A percentile compares a stretch with the other conserved stretches of the same genome.
Evolutionary conservation across 1,284 basidiomycete genomes (phyloP).

Genomic region (Fomitopsis palustris): DNA sequence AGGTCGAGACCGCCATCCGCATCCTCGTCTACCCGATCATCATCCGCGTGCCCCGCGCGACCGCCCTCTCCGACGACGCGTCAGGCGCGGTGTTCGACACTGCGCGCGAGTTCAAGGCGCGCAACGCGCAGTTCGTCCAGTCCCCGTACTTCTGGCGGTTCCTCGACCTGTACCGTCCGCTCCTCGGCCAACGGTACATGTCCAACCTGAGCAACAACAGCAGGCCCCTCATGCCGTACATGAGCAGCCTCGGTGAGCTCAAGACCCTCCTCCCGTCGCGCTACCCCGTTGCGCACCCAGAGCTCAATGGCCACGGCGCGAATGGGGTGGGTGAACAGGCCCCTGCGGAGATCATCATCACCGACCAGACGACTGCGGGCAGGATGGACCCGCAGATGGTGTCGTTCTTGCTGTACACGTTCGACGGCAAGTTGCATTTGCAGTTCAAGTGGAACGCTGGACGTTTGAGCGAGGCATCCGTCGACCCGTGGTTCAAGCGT

Average conservation of each 20-base stretch:
- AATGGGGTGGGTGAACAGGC: neutral
- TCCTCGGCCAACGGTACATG: neutral
- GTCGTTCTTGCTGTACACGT: neutral
- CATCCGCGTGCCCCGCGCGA: neutral
- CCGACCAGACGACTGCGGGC: neutral
- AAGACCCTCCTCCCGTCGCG: neutral
- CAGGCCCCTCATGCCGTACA: slow-evolving; percentile 1
- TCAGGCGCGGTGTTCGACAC: neutral
- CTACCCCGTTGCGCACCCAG: neutral
- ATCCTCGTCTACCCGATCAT: neutral
- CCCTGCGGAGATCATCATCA: neutral
- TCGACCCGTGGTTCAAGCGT: neutral
- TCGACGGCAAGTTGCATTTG: neutral
- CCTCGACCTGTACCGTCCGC: neutral
- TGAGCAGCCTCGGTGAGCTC: slow-evolving; percentile 3
- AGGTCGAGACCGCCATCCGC: neutral
- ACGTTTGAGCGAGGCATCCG: neutral
- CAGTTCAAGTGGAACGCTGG: neutral
- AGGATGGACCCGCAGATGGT: neutral
- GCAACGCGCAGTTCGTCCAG: neutral
- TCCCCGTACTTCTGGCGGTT: slow-evolving; percentile 6
- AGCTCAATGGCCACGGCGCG: neutral
- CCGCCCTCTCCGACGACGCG: neutral
- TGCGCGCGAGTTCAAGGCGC: neutral
- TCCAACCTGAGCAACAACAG: neutral